Conservation (phyloP, 2,329 filamentous ascomycete species). For the Cladosporium cucumerinum region DNA sequence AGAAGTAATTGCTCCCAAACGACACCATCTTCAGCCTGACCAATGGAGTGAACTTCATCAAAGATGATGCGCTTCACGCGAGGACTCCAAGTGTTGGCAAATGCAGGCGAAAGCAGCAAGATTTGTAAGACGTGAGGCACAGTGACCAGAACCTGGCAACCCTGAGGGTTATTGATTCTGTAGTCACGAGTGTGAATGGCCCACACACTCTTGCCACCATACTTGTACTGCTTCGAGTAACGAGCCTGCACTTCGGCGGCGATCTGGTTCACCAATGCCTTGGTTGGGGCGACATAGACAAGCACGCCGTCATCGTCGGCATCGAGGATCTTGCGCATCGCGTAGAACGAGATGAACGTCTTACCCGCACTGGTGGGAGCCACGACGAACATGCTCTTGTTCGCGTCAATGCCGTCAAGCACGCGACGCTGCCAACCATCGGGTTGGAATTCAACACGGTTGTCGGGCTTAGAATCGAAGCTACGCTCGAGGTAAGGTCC, state of each 20-base stretch:
- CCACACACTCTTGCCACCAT: conserved; percentile 67
- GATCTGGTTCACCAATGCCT: conserved; percentile 80
- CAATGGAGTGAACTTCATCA: conserved; percentile 78
- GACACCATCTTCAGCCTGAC: conserved; percentile 70
- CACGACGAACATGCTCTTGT: conserved; percentile 69
- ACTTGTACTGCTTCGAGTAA: conserved; percentile 64
- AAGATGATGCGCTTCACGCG: conserved; percentile 74
- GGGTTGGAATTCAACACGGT: conserved; percentile 68
- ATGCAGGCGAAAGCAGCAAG: conserved; percentile 65
- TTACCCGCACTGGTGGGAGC: conserved; percentile 78
- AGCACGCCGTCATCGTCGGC: conserved; percentile 66
- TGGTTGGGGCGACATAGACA: conserved; percentile 77
- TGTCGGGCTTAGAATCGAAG: conserved; percentile 65
- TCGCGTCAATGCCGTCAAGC: conserved; percentile 67
- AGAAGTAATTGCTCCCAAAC: conserved; percentile 77
- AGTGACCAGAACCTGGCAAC: conserved; percentile 73
- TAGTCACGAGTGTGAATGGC: conserved; percentile 75
- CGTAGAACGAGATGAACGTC: conserved; percentile 81
- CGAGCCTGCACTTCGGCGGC: conserved; percentile 73
- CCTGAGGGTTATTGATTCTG: conserved; percentile 67
- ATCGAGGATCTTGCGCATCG: conserved; percentile 72
- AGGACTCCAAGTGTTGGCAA: conserved; percentile 64
- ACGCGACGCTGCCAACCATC: conserved; percentile 75
- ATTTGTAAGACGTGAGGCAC: conserved; percentile 77
- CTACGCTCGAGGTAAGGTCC: conserved; percentile 73